Evolutionary conservation across 2,329 filamentous ascomycete genomes (phyloP).

Genomic region (Pleurostoma richardsiae): DNA sequence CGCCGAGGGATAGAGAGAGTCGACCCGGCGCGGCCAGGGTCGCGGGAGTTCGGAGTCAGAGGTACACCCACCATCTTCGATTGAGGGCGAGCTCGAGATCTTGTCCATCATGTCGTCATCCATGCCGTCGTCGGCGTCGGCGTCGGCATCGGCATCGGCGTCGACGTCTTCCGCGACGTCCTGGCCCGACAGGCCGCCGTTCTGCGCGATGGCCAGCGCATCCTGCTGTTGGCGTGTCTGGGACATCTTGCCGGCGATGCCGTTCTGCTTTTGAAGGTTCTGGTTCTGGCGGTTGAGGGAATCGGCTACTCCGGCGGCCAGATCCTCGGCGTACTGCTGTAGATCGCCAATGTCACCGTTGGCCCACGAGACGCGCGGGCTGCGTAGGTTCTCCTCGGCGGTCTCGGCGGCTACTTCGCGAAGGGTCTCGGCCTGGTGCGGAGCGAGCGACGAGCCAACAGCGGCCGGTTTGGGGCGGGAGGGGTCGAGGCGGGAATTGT

Average conservation of each 20-base stretch:
- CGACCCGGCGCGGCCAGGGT: constrained; percentile 37
- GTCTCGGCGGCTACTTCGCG: constrained; percentile 75
- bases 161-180: constrained; percentile 49
- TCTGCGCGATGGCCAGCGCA: constrained; percentile 55
- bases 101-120: constrained; percentile 97
- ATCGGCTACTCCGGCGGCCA: constrained; percentile 32
- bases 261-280: constrained; percentile 5
- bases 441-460: constrained; percentile 46
- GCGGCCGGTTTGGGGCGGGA: constrained; percentile 45
- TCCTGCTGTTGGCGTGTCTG: constrained; percentile 42
- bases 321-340: constrained; percentile 40
- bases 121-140: constrained; percentile 66
- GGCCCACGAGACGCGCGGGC: constrained; percentile 54
- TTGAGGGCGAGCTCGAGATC: constrained; percentile 97
- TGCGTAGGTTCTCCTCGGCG: constrained; percentile 64
- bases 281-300: constrained; percentile 26
- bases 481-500: constrained; percentile 49
- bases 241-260: constrained; percentile 21
- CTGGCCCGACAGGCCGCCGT: constrained; percentile 46
- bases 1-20: constrained; percentile 30
- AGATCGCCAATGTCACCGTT: constrained; percentile 34
- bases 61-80: constrained; percentile 92
- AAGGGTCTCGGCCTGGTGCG: constrained; percentile 82
- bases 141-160: constrained; percentile 63
- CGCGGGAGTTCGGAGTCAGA: constrained; percentile 25